Base-by-base conservation (phyloP, 345 rosid genomes). In the Limnanthes douglasii region DNA sequence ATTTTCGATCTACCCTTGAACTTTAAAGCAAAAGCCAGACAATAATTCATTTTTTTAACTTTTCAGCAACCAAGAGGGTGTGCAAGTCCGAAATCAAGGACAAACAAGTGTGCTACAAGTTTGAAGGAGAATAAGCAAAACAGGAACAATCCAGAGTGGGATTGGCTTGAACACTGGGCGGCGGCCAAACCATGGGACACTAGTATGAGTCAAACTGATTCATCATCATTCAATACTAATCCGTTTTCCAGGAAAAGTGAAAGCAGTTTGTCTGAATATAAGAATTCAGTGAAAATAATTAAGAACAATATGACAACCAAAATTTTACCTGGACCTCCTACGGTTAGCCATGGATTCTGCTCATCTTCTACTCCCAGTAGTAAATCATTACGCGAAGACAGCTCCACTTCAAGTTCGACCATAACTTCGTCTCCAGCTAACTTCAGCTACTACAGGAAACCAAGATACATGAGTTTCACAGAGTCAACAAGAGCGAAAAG, bases 81-180 rank as follows among this genome's bases (percentile, higher is more conserved):
- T 53, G 58, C 73, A 6, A 77, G 92, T 48, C 84, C 92, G 5
- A 55, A 48, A 34, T 21, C 51, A 42, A 66, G 73, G 49, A 50
- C 39, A 2, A 63, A 22, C 56, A 75, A 67, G 50, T 50, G 66
- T 12, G 46, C 54, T 15, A 2, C 24, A n/a, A 11, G 75, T 11
- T 21, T 46, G 11, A 69, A 44, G 64, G 47, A 68, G 51, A 57
- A 56, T 15, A 44, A 46, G 45, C 37, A 27, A 10, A 56, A 52
- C 16, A 66, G 64, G 56, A 65, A 51, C 43, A 60, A 57, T 48
- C 56, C 65, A 2, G 77, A 60, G 26, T 64, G 71, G 66, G 66
- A 57, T 59, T 72, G 77, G 86, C 55, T 60, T 31, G 86, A 86
- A 6, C 38, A 69, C n/a, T 82, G 97, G 95, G 66, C 71, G 77